These are phyloP conservation scores for Paramarasmius palmivorus DNA, from an alignment of 1,284 basidiomycete species.

Conservation along the genomic window DNA sequence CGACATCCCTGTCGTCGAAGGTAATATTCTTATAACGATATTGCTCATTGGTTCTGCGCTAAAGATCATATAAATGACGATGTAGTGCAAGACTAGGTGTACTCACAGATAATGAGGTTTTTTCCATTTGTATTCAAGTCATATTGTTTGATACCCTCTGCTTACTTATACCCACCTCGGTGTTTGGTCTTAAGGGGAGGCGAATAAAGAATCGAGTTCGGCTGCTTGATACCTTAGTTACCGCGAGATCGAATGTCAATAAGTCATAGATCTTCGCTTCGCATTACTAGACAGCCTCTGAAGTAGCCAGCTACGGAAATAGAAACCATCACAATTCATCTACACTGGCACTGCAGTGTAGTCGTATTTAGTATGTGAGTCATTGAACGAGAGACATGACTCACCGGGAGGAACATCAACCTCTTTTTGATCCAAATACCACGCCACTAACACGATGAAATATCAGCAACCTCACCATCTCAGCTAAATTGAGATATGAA, in stretches of 20 bases:
- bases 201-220: no score
- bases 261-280: background rate
- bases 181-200: no score
- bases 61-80: no score
- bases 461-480: background rate
- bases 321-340: no score
- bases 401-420: slow-evolving; percentile 42
- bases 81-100: no score
- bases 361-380: background rate
- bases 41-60: no score
- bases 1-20: slow-evolving; percentile 24
- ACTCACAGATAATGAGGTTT: no score
- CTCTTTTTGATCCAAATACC: slow-evolving; percentile 45
- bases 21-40: slow-evolving; percentile 19
- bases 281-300: no score
- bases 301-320: no score
- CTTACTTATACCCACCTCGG: background rate
- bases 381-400: slow-evolving; percentile 9
- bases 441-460: slow-evolving; percentile 36
- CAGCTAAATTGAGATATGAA: background rate
- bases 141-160: background rate
- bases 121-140: no score
- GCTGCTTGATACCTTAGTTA: no score
- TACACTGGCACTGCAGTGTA: background rate
- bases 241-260: no score